These are phyloP conservation scores for Malus hybrid DNA, from an alignment of 331 rosid genomes.

Conservation along the genomic window DNA sequence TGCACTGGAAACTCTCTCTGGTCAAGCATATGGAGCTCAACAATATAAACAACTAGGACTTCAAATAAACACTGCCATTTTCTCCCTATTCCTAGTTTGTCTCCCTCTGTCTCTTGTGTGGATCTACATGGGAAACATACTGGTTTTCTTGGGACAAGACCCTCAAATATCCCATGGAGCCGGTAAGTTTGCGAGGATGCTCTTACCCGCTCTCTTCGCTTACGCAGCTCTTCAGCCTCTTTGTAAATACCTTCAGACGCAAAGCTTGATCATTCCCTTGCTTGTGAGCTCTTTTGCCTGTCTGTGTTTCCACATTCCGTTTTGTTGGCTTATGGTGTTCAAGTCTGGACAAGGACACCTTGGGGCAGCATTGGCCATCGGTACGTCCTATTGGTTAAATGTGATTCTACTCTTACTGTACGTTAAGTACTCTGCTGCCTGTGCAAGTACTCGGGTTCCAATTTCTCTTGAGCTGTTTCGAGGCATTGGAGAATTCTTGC, in stretches of 20 bases:
- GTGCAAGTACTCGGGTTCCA: constrained; percentile 32
- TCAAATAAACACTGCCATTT: constrained; percentile 44
- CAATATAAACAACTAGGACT: constrained; percentile 47
- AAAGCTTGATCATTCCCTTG: constrained; percentile 54
- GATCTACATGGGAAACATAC: constrained; percentile 42
- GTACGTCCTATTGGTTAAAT: constrained; percentile 47
- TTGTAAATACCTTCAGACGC: constrained; percentile 45
- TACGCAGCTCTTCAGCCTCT: constrained; percentile 54
- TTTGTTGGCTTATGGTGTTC: constrained; percentile 61
- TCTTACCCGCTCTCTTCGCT: constrained; percentile 57
- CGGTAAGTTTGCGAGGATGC: constrained; percentile 46
- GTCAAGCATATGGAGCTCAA: constrained; percentile 67
- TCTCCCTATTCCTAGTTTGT: constrained; percentile 40
- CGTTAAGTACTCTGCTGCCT: constrained; percentile 35
- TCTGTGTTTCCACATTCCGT: constrained; percentile 35
- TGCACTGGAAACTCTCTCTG: constrained; percentile 63
- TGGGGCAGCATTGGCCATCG: constrained; percentile 59
- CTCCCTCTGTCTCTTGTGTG: constrained; percentile 45
- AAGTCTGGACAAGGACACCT: constrained; percentile 32
- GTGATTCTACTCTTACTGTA: constrained; percentile 35
- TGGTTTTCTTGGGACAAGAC: constrained; percentile 50
- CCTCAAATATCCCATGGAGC: constrained; percentile 55
- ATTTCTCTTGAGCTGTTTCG: constrained; percentile 35
- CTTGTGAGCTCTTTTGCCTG: constrained; percentile 31
- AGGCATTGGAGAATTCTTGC: constrained; percentile 43